phyloP scores from a whole-genome alignment of 2,329 filamentous ascomycete species.

The Fusarium decemcellulare region DNA sequence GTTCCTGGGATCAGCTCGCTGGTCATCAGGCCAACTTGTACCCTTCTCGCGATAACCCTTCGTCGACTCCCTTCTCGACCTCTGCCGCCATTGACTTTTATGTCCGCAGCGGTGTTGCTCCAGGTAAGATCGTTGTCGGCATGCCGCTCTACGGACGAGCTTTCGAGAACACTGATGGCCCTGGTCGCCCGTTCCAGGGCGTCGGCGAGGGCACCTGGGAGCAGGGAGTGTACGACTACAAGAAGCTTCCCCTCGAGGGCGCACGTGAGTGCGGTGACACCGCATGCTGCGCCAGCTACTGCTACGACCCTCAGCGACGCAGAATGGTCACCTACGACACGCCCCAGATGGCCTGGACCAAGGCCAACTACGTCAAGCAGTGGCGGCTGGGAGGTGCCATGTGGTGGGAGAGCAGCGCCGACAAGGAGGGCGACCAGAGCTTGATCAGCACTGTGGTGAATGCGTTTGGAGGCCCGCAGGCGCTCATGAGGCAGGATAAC shows the following conservation, averaged over 20 bases:
- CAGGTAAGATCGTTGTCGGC: slow-evolving; percentile 85
- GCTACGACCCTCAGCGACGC: slow-evolving; percentile 74
- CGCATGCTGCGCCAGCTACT: slow-evolving; percentile 79
- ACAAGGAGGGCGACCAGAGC: slow-evolving; percentile 75
- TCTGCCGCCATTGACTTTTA: slow-evolving; percentile 80
- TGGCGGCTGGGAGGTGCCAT: slow-evolving; percentile 86
- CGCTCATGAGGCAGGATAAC: slow-evolving; percentile 69
- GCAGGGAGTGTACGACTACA: slow-evolving; percentile 89
- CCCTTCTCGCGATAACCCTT: slow-evolving; percentile 68
- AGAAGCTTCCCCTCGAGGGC: slow-evolving; percentile 80
- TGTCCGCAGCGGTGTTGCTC: slow-evolving; percentile 71
- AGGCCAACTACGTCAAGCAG: slow-evolving; percentile 79
- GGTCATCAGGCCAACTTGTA: slow-evolving; percentile 89
- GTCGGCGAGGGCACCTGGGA: slow-evolving; percentile 89
- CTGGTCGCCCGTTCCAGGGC: slow-evolving; percentile 78
- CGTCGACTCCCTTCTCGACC: slow-evolving; percentile 84
- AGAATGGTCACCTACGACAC: slow-evolving; percentile 88
- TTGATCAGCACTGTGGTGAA: slow-evolving; percentile 77
- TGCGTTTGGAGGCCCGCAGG: slow-evolving; percentile 66
- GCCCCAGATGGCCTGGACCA: slow-evolving; percentile 74
- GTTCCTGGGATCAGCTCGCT: slow-evolving; percentile 80
- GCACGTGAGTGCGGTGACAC: slow-evolving; percentile 75
- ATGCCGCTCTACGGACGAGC: slow-evolving; percentile 94
- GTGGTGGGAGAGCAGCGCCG: slow-evolving; percentile 96
- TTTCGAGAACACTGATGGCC: slow-evolving; percentile 84